Base-by-base conservation (phyloP, 202 grass and related monocot species). In the Tripidium arundinaceum region DNA sequence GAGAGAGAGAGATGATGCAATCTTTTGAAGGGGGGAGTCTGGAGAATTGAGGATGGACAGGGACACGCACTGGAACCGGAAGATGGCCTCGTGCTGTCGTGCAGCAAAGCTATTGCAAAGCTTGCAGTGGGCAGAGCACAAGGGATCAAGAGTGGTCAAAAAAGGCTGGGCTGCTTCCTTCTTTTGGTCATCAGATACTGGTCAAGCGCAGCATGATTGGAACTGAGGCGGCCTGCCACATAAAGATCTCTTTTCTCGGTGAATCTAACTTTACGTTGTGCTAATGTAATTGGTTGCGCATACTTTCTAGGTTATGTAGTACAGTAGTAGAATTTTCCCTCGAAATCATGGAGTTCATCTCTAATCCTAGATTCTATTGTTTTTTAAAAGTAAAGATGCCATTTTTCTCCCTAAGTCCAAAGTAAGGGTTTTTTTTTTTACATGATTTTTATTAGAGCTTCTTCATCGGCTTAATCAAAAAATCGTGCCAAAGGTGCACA, bases 191-290 rank as follows among this genome's bases (percentile, higher is more conserved):
- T 19, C 39, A 45, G 81, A 80, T 70, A 37, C 70, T 70, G 81
- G 81, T 76, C 81, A 83, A 79, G 86, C 79, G 80, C 68, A 52
- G 62, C 69, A 79, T 79, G 68, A 88, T 88, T 83, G 49, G 50
- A 69, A 31, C 52, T 14, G 52, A 59, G 68, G 61, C 45, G 46
- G 80, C 75, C 75, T 79, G 80, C 8, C 60, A 68, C 40, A n/a
- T 60, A 39, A 78, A 74, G 68, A 83, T 87, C 4, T 72, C 67
- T 18, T 77, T 38, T 14, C 42, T 18, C 31, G 3, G 41, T 63
- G 40, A 39, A 38, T 15, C 15, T 28, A 72, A 61, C 59, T 69
- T 81, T 79, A 34, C 5, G 24, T 18, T 24, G 69, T 24, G 8
- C 18, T 11, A 68, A 36, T 21, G 11, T 4, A n/a, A 40, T 71